Evolutionary conservation across 768 basidiomycete species (phyloP), one percentile per base, ranked within the genome.

Genomic region (Ramaria rubella): DNA sequence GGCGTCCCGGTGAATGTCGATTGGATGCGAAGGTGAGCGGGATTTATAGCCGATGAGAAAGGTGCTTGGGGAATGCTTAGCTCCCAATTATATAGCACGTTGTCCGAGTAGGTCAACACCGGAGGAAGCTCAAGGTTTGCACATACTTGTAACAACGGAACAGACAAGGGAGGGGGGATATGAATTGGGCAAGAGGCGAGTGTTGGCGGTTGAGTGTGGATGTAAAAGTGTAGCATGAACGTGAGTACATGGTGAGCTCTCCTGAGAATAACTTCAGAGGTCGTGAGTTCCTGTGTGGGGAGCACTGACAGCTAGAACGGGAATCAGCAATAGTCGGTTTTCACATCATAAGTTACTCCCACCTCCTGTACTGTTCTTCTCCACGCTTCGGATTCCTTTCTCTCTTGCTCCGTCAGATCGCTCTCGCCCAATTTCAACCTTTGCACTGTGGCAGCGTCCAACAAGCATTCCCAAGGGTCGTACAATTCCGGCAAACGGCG

Each of bases 71-170:
- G 58, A 40, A 27, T 57, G 40, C 23, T 59, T 55, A 21, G 58
- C 52, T 5, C 45, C 85, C 87, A 90, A 67, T 95, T 95, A 72
- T 93, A 96, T 26, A 96, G 78, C 7, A 96, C 93, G 27, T 86
- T 86, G 67, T 95, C 93, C 9, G 93, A 86, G 67, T 93, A 96
- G 3, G 93, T 96, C 57, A 93, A 76, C 38, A 95, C 75, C 0
- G 94, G 92, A 0, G 94, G 94, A 1, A 96, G 72, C 54, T 87
- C 83, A 9, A 96, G 81, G 44, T 85, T 72, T 0, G 74, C 68
- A 21, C 81, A 88, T 15, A 92, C 78, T 55, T 81, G 77, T 19
- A 93, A 75, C 31, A 92, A 79, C 1, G 94, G 94, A 5, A 91
- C 68, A 8, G 88, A 77, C 52, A 97, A 70, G 0, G 83, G 71